Base-by-base conservation (phyloP, 108 stramenopile species). In the Aurantiochytrium sp. region DNA sequence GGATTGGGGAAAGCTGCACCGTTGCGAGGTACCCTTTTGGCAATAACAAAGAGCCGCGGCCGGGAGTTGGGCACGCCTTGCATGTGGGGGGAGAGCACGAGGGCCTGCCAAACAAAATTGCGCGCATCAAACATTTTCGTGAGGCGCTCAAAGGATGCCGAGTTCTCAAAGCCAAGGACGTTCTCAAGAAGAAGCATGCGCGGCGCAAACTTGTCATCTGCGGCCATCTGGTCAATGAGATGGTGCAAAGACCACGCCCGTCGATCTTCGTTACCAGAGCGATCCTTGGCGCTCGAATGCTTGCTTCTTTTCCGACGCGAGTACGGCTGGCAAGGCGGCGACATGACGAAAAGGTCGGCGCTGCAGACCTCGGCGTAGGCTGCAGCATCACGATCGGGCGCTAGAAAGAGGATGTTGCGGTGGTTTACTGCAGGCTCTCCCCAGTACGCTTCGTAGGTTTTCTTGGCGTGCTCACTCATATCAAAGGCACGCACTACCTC, bases 241-340 rank as follows among this genome's bases (percentile, higher is more conserved):
- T 83, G 76, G 76, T 83, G 76, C 1, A 83, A 16, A 6, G 76
- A 83, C 49, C 45, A 53, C 49, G 76, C 23, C 19, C 76, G 45
- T 6, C 19, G 45, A 23, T 83, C 76, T 23, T 47, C 45, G 43
- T 83, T 10, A 16, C 76, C 76, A 6, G 23, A 25, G 51, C 76
- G 76, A 23, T 83, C 76, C 28, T 47, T 21, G 14, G 45, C 23
- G 23, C 51, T 23, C n/a, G 76, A 83, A 23, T 47, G 45, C 49
- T 53, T 53, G n/a, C 19, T 87, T 19, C 23, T 55, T 28, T 59
- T 83, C 2, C 76, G 19, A n/a, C 95, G 90, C 72, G 95, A 96
- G 76, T 96, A 95, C 44, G 96, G 96, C 73, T 96, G 97, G 89
- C 97, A 97, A 10, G 97, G 97, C 45, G 97, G 97, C 45, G 92